Evolutionary conservation across 345 rosid genomes (phyloP), one percentile per base, ranked within the genome.

Genomic region (Chamaenerion angustifolium): DNA sequence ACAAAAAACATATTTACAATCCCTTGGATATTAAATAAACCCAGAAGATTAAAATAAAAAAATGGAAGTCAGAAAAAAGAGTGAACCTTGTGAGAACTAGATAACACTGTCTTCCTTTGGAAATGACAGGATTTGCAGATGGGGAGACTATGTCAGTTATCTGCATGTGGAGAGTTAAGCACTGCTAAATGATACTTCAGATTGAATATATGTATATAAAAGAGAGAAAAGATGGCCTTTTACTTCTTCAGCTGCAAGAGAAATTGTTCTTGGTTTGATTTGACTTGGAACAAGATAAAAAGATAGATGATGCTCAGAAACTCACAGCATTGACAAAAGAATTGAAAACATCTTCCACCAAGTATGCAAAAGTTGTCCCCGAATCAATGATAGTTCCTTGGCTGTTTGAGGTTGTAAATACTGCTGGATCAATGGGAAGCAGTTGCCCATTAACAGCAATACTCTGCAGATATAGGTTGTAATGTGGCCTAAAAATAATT

Each of bases 291-390:
- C 14, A 58, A 55, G 46, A 43, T 7, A 10, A 31, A 66, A 51
- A 51, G 46, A 54, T 46, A 51, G 46, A 54, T 46, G 57, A 13
- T 3, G 42, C 55, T 53, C 37, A 31, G 37, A 41, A 42, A 81
- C 95, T 85, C 79, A 93, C 99, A 46, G 94, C 81, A 55, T 35
- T 76, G 46, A 93, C 61, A 63, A 93, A 83, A 53, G 88, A 88
- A 62, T 77, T 76, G 57, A 76, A 85, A 57, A 90, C 95, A 56
- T 78, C 88, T 69, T 79, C 84, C 52, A 88, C 86, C 41, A 93
- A 78, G 63, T 93, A 93, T 9, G 96, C 83, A 74, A 93, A 78
- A 63, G 99, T 93, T 67, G 99, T 93, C 68, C 99, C 99, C 0
- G 97, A 77, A 71, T 93, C 99, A 57, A 93, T 64, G 59, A 93